Evolutionary conservation across 2,329 filamentous ascomycete genomes (phyloP), one percentile per base, ranked within the genome.

Genomic region (Venturia aucupariae): DNA sequence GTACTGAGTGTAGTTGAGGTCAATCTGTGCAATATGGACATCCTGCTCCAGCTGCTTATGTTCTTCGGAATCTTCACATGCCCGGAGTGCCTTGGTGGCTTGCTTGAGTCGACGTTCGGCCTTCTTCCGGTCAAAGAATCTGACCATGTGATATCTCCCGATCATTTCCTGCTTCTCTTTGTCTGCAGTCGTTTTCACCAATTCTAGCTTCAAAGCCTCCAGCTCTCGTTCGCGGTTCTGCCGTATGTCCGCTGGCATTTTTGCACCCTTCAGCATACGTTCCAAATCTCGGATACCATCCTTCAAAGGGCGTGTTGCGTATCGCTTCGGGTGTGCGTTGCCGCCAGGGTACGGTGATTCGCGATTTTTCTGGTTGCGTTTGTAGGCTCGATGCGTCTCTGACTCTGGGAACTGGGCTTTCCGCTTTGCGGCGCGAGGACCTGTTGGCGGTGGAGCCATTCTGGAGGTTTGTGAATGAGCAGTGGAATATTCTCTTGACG

Each of bases 51-150:
- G 73, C 64, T 74, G 74, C 61, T 80, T 77, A 42, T 77, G 76
- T 68, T 86, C 83, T 60, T 82, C 79, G 1, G 79, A 73, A 42
- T 82, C 81, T 62, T 80, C 78, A 22, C 79, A 75, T 59, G 80
- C 75, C 22, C 81, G 76, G 46, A 89, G 76, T 68, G 82, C 82
- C 70, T 84, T 85, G 69, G 80, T 78, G 62, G 89, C 77, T 70
- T 86, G 84, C 74, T 88, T 92, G 62, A 85, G 78, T 51, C 86
- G 79, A 65, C 88, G 81, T 61, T 81, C 82, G 35, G 88, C 88
- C 75, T 90, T 92, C 75, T 90, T 87, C 60, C 88, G 83, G 69
- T 91, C 87, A 75, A 93, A 93, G 73, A 94, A 94, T 35, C 90
- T 81, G 61, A 93, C 85, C 84, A 90, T 92, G 73, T 93, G 90